Conservation (phyloP, 805 yeast genomes). For the Candida maltosa region DNA sequence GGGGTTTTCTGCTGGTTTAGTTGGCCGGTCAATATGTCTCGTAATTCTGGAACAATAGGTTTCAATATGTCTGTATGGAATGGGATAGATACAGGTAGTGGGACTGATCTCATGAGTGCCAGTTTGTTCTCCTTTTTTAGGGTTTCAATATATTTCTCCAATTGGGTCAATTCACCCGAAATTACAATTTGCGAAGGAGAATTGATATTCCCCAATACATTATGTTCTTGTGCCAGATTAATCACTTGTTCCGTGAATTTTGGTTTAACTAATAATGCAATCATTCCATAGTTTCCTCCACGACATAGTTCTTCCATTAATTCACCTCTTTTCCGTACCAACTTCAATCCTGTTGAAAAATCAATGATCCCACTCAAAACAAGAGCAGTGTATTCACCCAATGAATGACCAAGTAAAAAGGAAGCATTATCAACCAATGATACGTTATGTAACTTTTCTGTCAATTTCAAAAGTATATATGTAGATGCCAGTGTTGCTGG, state of each 20-base stretch:
- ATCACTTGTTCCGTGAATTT: constrained; percentile 17
- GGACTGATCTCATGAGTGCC: constrained; percentile 11
- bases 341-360: constrained; percentile 30
- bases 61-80: constrained; percentile 44
- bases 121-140: constrained; percentile 18
- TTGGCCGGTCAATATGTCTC: constrained; percentile 12
- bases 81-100: constrained; percentile 47
- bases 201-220: constrained; percentile 47
- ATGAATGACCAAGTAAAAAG: constrained; percentile 44
- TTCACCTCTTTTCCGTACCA: constrained; percentile 44
- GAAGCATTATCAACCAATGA: constrained; percentile 14
- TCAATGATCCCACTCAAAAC: constrained; percentile 32
- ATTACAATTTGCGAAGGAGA: constrained; percentile 40
- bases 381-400: constrained; percentile 49
- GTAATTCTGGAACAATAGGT: constrained; percentile 33
- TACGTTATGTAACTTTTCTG: constrained; percentile 16
- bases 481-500: constrained; percentile 49
- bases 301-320: constrained; percentile 32
- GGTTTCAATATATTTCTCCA: constrained; percentile 20
- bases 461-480: constrained; percentile 21
- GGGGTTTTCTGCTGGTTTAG: constrained; percentile 20
- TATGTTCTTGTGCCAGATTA: constrained; percentile 13
- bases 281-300: constrained; percentile 28
- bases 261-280: constrained; percentile 29
- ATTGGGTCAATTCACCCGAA: constrained; percentile 33